Percentiles rank a stretch among this genome's conserved stretches.
Conservation (phyloP, 116 monocot species). For the Trichopus zeylanicus region DNA sequence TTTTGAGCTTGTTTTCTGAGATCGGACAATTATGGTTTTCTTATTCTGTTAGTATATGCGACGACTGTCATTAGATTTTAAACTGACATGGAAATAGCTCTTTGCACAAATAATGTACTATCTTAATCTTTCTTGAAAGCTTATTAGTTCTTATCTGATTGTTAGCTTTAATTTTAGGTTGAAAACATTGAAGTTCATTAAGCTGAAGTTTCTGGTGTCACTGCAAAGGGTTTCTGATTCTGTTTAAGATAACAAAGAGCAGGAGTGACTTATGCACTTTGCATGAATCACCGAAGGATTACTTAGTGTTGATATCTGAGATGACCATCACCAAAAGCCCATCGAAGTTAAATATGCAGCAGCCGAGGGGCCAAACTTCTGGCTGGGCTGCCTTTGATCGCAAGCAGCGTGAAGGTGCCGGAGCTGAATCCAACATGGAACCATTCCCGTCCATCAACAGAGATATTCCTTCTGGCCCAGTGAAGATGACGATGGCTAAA, state of each 20-base stretch:
- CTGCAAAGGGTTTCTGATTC: too few species aligned
- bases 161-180: too few species aligned
- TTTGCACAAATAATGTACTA: too few species aligned
- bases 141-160: too few species aligned
- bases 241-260: background rate
- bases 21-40: too few species aligned
- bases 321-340: constrained; percentile 9
- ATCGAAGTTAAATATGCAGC: constrained; percentile 31
- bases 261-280: background rate
- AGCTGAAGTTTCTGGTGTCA: background rate
- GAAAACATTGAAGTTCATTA: too few species aligned
- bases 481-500: constrained; percentile 2
- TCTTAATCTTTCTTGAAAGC: too few species aligned
- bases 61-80: too few species aligned
- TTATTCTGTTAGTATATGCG: too few species aligned
- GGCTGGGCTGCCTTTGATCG: constrained; percentile 91
- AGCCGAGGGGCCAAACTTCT: constrained; percentile 18
- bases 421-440: constrained; percentile 15
- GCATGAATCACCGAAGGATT: background rate
- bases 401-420: constrained; percentile 19
- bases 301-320: background rate
- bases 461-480: background rate
- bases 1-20: too few species aligned
- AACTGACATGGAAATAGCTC: too few species aligned
- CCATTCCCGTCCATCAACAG: constrained; percentile 56